Base-by-base conservation (phyloP, 768 basidiomycete species). In the Cubamyces lactineus region DNA sequence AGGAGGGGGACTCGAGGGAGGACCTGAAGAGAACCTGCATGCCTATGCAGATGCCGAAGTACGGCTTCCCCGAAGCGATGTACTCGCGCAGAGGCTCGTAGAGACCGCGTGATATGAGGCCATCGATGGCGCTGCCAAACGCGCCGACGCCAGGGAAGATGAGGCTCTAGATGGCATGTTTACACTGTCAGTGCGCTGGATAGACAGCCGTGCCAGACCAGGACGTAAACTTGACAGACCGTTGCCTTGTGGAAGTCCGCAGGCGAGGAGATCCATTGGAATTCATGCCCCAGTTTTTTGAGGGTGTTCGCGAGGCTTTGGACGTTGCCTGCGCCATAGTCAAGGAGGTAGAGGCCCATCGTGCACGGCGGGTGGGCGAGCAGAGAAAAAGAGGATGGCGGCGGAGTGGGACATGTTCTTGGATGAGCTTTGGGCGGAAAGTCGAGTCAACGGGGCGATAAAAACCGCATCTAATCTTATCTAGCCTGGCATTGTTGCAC, bases 1-100 rank as follows among this genome's bases (percentile, higher is more conserved):
- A 77, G 19, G 73, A 70, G 16, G 85, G 82, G 15, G 88, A 88
- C 78, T 99, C 97, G 63, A 84, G 77, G 16, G 96, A 98, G 15
- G 90, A 86, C 60, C 84, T 78, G 77, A 94, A 98, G 63, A 99
- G 91, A 59, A 97, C 86, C 76, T 99, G 97, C 88, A 99, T 89
- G 69, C 97, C 97, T 71, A 99, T 92, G 78, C 97, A 99, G 79
- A 99, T 98, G 41, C 94, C 94, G 76, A 97, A 93, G 77, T 97
- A 99, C 2, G 96, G 97, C 68, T 82, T 85, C 24, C 97, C 96
- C 12, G 92, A 92, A 16, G 77, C 75, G 68, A 99, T 87, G 74
- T 98, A 99, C 53, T 82, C 76, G 63, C 82, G 84, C 59, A 99
- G 81, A 24, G 93, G 94, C 65, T 91, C 84, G 39, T 91, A 81